A percentile compares a stretch with the other conserved stretches of the same genome.
Conservation (phyloP, 352 stramenopile species). For the Phytophthora pluvialis region DNA sequence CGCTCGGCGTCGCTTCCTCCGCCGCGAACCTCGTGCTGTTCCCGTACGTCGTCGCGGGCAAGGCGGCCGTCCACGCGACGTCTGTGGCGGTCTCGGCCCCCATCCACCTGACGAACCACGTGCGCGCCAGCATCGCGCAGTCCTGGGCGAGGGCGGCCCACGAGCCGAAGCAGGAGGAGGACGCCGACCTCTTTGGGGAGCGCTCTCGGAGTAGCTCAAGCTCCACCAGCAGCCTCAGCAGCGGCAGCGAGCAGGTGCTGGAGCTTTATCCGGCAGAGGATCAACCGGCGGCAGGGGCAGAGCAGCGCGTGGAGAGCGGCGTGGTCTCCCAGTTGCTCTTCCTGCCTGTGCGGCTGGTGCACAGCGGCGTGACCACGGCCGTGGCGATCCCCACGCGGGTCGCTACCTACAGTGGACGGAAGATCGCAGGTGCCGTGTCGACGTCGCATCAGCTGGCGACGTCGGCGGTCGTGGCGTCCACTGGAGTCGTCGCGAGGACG, state of each 20-base stretch:
- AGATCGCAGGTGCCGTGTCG: conserved; percentile 61
- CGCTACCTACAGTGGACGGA: conserved; percentile 60
- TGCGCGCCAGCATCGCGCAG: conserved; percentile 50
- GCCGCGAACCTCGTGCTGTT: conserved; percentile 68
- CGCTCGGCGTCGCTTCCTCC: conserved; percentile 58
- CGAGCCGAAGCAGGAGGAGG: conserved; percentile 11
- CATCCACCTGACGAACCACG: conserved; percentile 60
- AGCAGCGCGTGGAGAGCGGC: conserved; percentile 23
- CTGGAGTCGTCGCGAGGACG: conserved; percentile 52
- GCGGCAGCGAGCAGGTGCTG: conserved; percentile 17
- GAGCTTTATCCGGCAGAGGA: conserved; percentile 27
- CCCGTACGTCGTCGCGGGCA: conserved; percentile 67
- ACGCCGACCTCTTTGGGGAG: conserved; percentile 62
- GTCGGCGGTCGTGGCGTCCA: conserved; percentile 63
- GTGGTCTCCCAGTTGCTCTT: conserved; percentile 65
- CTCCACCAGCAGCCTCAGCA: conserved; percentile 32
- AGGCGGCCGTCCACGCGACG: conserved; percentile 62
- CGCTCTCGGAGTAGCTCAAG: conserved; percentile 20
- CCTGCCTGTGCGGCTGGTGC: conserved; percentile 63
- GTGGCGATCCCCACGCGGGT: conserved; percentile 57
- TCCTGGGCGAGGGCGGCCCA: conserved; percentile 15
- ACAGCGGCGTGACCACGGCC: conserved; percentile 62
- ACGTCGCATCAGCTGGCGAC: conserved; percentile 66
- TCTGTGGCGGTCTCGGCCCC: conserved; percentile 63
- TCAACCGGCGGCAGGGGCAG: neutral